Conservation (phyloP, 176 grass and related monocot species). For the Oryza punctata region DNA sequence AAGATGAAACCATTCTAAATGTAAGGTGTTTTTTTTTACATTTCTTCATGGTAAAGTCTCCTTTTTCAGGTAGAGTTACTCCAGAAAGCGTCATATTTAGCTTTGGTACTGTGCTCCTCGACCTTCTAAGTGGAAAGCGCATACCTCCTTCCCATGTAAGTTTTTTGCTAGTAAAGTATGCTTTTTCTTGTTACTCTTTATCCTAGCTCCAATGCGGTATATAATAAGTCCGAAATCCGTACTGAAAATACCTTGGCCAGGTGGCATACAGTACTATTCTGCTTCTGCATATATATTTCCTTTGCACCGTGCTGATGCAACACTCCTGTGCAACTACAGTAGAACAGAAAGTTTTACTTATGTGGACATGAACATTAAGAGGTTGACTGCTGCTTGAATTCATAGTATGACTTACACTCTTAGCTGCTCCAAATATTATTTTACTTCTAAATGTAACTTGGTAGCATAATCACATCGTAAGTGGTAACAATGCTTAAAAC, state of each 20-base stretch:
- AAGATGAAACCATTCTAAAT: slow-evolving; percentile 17
- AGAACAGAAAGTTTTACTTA: neutral
- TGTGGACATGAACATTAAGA: neutral
- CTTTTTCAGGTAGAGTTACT: slow-evolving; percentile 83
- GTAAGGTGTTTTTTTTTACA: neutral
- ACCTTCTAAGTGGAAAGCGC: slow-evolving; percentile 95
- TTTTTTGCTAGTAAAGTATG: slow-evolving; percentile 25
- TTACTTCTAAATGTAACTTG: neutral
- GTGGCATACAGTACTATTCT: neutral
- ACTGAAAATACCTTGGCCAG: neutral
- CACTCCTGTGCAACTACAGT: neutral
- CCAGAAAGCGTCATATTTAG: slow-evolving; percentile 96
- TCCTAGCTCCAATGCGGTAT: neutral
- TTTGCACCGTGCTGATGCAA: neutral
- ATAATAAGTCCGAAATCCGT: neutral
- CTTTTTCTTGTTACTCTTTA: slow-evolving; percentile 2
- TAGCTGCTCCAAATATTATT: neutral
- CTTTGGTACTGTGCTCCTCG: slow-evolving; percentile 92
- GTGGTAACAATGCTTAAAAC: neutral
- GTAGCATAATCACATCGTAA: neutral
- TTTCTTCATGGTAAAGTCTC: slow-evolving; percentile 26
- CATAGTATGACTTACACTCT: neutral
- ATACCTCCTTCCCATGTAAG: slow-evolving; percentile 97
- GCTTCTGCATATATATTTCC: slow-evolving; percentile 1
- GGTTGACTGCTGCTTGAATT: neutral